These are phyloP conservation scores for Colletotrichum orbiculare DNA, from an alignment of 2,329 filamentous ascomycete species.

Conservation along the genomic window DNA sequence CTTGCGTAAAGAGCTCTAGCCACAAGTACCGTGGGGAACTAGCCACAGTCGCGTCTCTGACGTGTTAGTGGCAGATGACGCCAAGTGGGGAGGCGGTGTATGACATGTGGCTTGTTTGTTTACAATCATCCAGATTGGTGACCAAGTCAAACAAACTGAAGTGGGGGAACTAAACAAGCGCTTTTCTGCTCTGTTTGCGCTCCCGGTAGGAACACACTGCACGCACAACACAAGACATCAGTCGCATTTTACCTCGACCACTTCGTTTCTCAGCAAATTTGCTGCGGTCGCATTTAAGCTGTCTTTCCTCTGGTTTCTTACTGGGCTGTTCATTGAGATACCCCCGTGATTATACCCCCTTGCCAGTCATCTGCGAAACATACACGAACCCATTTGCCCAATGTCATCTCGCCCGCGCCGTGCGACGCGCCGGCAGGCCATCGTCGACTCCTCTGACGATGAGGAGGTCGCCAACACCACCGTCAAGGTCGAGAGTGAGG, in stretches of 20 bases:
- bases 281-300: slow-evolving; percentile 3
- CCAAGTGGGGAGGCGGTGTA: slow-evolving; percentile 15
- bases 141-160: slow-evolving; percentile 37
- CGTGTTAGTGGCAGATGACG: slow-evolving; percentile 3
- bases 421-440: slow-evolving; percentile 74
- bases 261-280: slow-evolving; percentile 12
- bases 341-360: slow-evolving; percentile 2
- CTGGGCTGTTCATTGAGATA: slow-evolving; percentile 28
- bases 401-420: slow-evolving; percentile 52
- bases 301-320: slow-evolving; percentile 10
- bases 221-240: slow-evolving; percentile 5
- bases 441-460: slow-evolving; percentile 86
- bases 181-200: too few species aligned
- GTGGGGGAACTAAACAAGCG: slow-evolving; percentile 33
- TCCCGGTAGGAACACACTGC: not conserved
- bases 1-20: slow-evolving; percentile 18
- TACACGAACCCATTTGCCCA: slow-evolving; percentile 3
- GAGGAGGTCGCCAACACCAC: slow-evolving; percentile 68
- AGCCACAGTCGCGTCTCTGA: slow-evolving; percentile 30
- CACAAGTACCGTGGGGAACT: not conserved
- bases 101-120: slow-evolving; percentile 36
- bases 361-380: slow-evolving; percentile 3
- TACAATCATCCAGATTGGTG: slow-evolving; percentile 37
- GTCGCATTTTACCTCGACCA: slow-evolving; percentile 19
- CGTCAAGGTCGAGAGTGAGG: slow-evolving; percentile 68